phyloP scores from a whole-genome alignment of 345 rosid genomes.

The Boechera retrofracta region DNA sequence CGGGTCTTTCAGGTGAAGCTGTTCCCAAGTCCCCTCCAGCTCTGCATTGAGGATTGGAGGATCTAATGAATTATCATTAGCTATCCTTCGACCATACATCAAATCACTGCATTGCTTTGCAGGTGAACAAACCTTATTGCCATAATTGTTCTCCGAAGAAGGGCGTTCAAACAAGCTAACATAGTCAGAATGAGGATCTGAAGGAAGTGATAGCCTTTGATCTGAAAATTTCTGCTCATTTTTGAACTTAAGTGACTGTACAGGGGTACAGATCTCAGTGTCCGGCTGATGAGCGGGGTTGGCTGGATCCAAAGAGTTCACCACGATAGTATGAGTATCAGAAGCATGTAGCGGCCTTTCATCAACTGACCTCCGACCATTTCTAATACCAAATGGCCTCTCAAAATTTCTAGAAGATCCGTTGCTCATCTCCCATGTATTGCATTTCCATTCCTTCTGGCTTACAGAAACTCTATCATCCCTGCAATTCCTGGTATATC shows the following conservation, averaged over 20 bases:
- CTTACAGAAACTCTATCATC: slow-evolving; percentile 67
- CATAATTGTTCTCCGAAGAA: slow-evolving; percentile 36
- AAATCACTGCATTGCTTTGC: slow-evolving; percentile 41
- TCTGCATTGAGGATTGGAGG: slow-evolving; percentile 35
- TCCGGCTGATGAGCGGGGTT: slow-evolving; percentile 42
- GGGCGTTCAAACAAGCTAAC: slow-evolving; percentile 41
- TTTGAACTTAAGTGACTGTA: slow-evolving; percentile 29
- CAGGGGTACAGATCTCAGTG: slow-evolving; percentile 30
- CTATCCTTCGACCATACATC: slow-evolving; percentile 37
- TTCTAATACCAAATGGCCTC: slow-evolving; percentile 61
- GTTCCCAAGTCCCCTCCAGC: slow-evolving; percentile 37
- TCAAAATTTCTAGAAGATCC: slow-evolving; percentile 60
- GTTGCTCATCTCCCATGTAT: slow-evolving; percentile 71
- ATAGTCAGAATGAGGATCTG: slow-evolving; percentile 37
- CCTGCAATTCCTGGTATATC: slow-evolving; percentile 64
- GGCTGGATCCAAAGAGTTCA: slow-evolving; percentile 55
- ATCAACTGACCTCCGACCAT: slow-evolving; percentile 64
- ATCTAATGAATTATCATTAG: slow-evolving; percentile 36
- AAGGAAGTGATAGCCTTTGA: slow-evolving; percentile 38
- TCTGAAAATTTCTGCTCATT: slow-evolving; percentile 39
- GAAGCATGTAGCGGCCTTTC: slow-evolving; percentile 54
- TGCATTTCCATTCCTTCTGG: slow-evolving; percentile 76
- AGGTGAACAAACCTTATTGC: slow-evolving; percentile 39
- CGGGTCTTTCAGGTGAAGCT: slow-evolving; percentile 54
- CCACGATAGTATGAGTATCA: slow-evolving; percentile 55